Conservation (phyloP, 78 protist genomes). For the Ministeria vibrans region DNA sequence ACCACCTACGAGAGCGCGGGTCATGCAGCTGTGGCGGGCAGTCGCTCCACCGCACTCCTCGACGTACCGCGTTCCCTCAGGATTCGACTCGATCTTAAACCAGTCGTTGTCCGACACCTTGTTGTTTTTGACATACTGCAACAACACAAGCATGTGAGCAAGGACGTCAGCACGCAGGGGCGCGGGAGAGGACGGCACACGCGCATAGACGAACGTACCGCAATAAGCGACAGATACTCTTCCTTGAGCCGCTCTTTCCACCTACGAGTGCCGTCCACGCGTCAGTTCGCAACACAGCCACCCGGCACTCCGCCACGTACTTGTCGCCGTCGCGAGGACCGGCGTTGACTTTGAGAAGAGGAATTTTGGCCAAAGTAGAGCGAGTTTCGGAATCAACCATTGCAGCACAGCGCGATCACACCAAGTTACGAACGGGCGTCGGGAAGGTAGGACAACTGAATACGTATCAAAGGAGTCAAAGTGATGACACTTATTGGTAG, state of each 20-base stretch:
- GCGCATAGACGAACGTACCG: background rate
- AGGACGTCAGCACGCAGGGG: background rate
- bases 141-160: background rate
- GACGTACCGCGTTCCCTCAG: conserved; percentile 60
- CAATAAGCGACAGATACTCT: conserved; percentile 73
- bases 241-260: conserved; percentile 88
- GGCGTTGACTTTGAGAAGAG: conserved; percentile 58
- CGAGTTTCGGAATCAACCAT: conserved; percentile 23
- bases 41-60: background rate
- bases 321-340: conserved; percentile 87
- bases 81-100: conserved; percentile 79
- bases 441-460: too few relatives aligned
- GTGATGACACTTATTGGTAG: too few relatives aligned
- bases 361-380: conserved; percentile 54
- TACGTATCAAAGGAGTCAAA: too few relatives aligned
- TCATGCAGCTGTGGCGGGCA: background rate
- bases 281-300: too few relatives aligned
- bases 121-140: conserved; percentile 65
- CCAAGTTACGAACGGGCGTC: too few relatives aligned
- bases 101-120: conserved; percentile 82
- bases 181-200: background rate
- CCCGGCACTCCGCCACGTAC: too few relatives aligned
- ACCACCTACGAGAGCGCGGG: conserved; percentile 41
- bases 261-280: too few relatives aligned
- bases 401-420: too few relatives aligned